Base-by-base conservation (phyloP, 192 early-diverging fungal species). In the Backusella sp. region DNA sequence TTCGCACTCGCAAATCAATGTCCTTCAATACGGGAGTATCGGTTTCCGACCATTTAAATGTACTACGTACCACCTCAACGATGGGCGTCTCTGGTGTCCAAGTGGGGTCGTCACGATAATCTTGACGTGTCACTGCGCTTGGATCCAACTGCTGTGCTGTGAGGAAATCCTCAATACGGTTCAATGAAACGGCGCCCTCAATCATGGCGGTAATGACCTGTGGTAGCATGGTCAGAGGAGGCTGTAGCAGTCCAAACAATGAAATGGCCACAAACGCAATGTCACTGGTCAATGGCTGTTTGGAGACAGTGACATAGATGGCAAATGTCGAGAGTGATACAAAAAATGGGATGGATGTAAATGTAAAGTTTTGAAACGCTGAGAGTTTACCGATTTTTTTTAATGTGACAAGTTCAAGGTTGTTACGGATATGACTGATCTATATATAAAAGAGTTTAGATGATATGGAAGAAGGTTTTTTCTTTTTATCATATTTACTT, bases 21-120 rank as follows among this genome's bases (percentile, higher is more conserved):
- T 80, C 74, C 84, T 42, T 79, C 73, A 76, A 78, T 59, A 79
- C 90, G 72, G 46, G 72, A 0, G 84, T 73, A 76, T 26, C 92
- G 32, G 74, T 85, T 15, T 66, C 34, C 4, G 14, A n/a, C 77
- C 56, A 44, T 44, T 39, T 35, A 42, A 73, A 75, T 0, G 42
- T 32, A 26, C 79, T 69, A 41, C 76, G n/a, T 36, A 65, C 1
- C 5, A 82, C 56, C 19, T 74, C 67, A 17, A 73, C 32, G 15
- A 76, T 19, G 4, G 79, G 72, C 66, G 73, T 81, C 79, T 87
- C 79, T 65, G 77, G 28, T 19, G 87, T 76, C 19, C 84, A 77
- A 19, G 93, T 91, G 90, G 94, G 95, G 7, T 86, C 73, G 73
- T 94, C 91, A 65, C 85, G 77, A 35, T 87, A 94, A 66, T 94